These are phyloP conservation scores for Mitragyna speciosa DNA, from an alignment of 257 asterid species.

Conservation along the genomic window DNA sequence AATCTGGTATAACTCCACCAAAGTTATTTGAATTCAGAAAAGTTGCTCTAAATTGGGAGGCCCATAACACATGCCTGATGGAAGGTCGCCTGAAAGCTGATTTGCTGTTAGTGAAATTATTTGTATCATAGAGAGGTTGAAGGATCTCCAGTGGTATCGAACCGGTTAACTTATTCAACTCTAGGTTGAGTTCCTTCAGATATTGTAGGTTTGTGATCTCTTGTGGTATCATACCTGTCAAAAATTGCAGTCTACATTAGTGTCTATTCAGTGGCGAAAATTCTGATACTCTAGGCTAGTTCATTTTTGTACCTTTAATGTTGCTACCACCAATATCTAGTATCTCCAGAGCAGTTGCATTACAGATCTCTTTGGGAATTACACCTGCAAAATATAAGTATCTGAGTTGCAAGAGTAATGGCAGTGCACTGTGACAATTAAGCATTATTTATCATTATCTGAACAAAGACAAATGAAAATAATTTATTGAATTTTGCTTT, in stretches of 20 bases:
- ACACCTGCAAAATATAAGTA: not conserved
- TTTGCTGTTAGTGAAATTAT: not conserved
- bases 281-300: too few relatives aligned
- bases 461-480: too few relatives aligned
- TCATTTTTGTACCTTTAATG: not conserved
- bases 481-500: too few relatives aligned
- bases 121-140: constrained; percentile 21
- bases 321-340: not conserved
- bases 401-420: too few relatives aligned
- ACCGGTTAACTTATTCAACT: constrained; percentile 18
- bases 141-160: constrained; percentile 16
- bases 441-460: too few relatives aligned
- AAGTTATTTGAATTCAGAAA: not conserved
- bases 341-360: not conserved
- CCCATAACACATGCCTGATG: constrained; percentile 16
- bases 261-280: too few relatives aligned
- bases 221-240: constrained; percentile 26
- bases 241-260: not conserved
- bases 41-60: constrained; percentile 19
- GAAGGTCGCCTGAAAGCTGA: constrained; percentile 26
- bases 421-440: too few relatives aligned
- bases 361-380: constrained; percentile 1
- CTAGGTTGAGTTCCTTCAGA: constrained; percentile 1
- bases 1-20: constrained; percentile 24
- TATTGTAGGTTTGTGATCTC: constrained; percentile 23